Base-by-base conservation (phyloP, 176 grass and related monocot species). In the Dendrocalamus sinicus region DNA sequence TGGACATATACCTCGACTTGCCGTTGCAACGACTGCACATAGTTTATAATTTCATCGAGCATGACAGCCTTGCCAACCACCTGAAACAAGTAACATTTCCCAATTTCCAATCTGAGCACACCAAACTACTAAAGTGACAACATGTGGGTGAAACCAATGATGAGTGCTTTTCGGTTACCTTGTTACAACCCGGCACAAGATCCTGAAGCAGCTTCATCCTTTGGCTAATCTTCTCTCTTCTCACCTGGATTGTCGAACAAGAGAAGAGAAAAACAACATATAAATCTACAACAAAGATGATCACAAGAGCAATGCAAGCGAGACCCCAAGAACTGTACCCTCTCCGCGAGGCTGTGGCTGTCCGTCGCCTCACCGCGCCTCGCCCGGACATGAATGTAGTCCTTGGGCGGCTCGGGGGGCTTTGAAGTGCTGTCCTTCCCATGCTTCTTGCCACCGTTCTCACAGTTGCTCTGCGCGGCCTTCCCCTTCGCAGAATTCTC, bases 11-110 rank as follows among this genome's bases (percentile, higher is more conserved):
- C 97, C 97, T 99, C 97, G 69, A 99, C 97, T 93, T 99, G 97
- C 84, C 93, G 94, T 80, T 99, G 97, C 87, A 99, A 77, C 35
- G 97, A 99, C 44, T 99, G 97, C 79, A 99, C 97, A 17, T 99
- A 99, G 89, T 96, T 99, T 79, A 99, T 99, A 84, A 99, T 99
- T 85, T 99, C 97, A 80, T 99, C 97, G 4, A 99, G 97, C 97
- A 99, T 99, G 22, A 99, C 94, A 37, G 97, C 97, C 90, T 99
- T 99, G 84, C 94, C 97, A 37, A 93, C 93, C 68, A 99, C 94
- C 97, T 99, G 83, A 81, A 94, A 90, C 75, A 78, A 74, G 85
- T 65, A 87, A 92, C 61, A 77, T 89, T 84, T 91, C 47, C 75
- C 10, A 71, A 64, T 89, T 80, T 80, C 80, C 67, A 84, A 88